These are phyloP conservation scores for Henningerozyma blattae DNA, from an alignment of 805 yeast genomes.

Conservation along the genomic window DNA sequence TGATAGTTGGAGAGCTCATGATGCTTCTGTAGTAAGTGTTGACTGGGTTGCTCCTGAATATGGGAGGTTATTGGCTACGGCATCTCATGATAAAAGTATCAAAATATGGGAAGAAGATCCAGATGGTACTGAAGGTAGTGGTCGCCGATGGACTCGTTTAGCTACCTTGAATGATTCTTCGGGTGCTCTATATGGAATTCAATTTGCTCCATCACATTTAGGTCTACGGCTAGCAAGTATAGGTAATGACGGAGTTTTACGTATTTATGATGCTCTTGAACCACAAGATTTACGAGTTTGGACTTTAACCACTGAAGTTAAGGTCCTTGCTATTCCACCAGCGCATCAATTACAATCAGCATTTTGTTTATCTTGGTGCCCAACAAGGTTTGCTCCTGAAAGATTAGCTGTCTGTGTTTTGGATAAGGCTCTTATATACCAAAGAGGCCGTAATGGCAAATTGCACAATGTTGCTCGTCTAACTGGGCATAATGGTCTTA, in stretches of 20 bases:
- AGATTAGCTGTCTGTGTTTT: constrained; percentile 74
- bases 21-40: constrained; percentile 68
- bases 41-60: constrained; percentile 94
- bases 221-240: constrained; percentile 78
- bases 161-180: constrained; percentile 74
- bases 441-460: constrained; percentile 27
- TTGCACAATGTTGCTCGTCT: constrained; percentile 44
- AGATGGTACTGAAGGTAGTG: constrained; percentile 64
- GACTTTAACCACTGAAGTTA: constrained; percentile 64
- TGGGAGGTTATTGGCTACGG: constrained; percentile 76
- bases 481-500: constrained; percentile 77
- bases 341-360: constrained; percentile 70
- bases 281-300: constrained; percentile 80
- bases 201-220: constrained; percentile 74
- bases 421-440: constrained; percentile 78
- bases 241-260: constrained; percentile 76
- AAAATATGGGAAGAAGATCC: constrained; percentile 86
- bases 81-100: constrained; percentile 81
- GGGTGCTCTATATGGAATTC: constrained; percentile 84
- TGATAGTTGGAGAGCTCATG: constrained; percentile 95
- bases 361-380: constrained; percentile 84
- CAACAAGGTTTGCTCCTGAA: constrained; percentile 71
- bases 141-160: constrained; percentile 69
- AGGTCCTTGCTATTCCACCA: constrained; percentile 56
- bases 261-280: constrained; percentile 80